Evolutionary conservation across 73 alveolate species (phyloP), one percentile per base, ranked within the genome.

Genomic region (Urostyla sp.): DNA sequence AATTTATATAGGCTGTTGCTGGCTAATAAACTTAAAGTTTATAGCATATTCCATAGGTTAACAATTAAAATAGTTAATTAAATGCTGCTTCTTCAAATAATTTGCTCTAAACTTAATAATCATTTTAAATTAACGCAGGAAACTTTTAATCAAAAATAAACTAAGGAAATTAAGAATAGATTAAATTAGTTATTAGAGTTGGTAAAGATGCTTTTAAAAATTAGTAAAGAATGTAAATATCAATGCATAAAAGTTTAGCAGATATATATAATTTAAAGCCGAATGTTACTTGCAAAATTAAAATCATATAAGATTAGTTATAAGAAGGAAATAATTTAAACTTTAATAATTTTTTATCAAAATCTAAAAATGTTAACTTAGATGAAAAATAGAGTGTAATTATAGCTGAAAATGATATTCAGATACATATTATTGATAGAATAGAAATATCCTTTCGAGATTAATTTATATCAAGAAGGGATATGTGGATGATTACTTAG

Each of bases 401-500:
- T 6, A 69, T 48, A 1, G 83, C 40, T 69, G 72, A 45, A 69
- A 46, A 16, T 48, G 83, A 69, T 4, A 2, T 13, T 18, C 49
- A 49, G 7, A 1, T 54, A 1, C 49, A 4, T 30, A 44, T 46
- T 4, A 26, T 46, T 13, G 83, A 69, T n/a, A 44, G 83, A 45
- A 48, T 73, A 44, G 85, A 73, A 35, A 51, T 73, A 34, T 34
- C 61, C 20, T 52, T 73, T 36, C 50, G 74, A 52, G 85, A 73
- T 53, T 30, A 73, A 50, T 73, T 34, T 50, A 74, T 73, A 6
- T 51, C 75, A 4, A 50, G 85, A 51, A 73, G 85, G 28, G 85
- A 73, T 53, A 48, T 50, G 85, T 73, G 85, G 85, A 40, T 32
- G 28, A 48, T 73, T 16, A 11, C 31, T 16, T 20, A 73, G 37